A percentile compares a stretch with the other conserved stretches of the same genome.
Evolutionary conservation across 306 rosid species (phyloP).

Genomic region (Dryas octopetala): DNA sequence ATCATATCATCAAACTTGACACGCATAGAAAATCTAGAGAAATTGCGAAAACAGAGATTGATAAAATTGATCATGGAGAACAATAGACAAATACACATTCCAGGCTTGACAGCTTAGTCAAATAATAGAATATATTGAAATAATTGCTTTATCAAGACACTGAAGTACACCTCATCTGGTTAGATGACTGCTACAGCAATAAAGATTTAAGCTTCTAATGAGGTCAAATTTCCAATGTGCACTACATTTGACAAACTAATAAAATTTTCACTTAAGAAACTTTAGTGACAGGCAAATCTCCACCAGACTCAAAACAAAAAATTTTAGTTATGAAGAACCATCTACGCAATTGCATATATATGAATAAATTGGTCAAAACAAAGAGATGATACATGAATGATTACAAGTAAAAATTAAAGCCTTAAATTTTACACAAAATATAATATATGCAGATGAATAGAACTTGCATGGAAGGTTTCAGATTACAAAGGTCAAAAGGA

Average conservation of each 20-base stretch:
- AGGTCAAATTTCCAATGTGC: background rate
- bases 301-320: background rate
- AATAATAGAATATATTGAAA: background rate
- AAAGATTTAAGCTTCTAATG: background rate
- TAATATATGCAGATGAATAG: background rate
- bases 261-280: background rate
- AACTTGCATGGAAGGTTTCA: background rate
- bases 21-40: background rate
- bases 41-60: background rate
- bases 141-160: background rate
- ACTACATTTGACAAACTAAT: background rate
- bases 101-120: background rate
- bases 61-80: background rate
- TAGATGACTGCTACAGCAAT: background rate
- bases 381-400: background rate
- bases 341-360: background rate
- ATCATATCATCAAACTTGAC: background rate
- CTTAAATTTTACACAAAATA: background rate
- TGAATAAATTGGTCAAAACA: background rate
- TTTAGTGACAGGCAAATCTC: background rate
- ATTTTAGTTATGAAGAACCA: background rate
- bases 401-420: background rate
- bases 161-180: background rate
- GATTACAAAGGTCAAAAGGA: background rate
- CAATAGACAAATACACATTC: background rate